Conservation (phyloP, 805 yeast species). For the Yamadazyma endophytica region DNA sequence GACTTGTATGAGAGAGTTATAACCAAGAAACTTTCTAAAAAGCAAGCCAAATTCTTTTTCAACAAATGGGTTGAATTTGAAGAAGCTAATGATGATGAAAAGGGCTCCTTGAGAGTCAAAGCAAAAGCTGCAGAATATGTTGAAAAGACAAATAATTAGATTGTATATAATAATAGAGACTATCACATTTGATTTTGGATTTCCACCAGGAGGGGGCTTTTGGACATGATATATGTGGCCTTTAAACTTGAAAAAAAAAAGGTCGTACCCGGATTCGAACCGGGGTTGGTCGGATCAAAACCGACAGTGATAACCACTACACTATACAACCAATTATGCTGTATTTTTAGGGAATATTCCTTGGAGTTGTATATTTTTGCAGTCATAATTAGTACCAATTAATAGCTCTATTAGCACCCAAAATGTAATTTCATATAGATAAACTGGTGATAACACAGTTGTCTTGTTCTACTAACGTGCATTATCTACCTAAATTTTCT, state of each 20-base stretch:
- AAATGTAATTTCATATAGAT: no score
- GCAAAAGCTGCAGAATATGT: constrained; percentile 85
- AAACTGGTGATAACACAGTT: no score
- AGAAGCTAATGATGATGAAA: constrained; percentile 62
- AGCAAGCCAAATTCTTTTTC: constrained; percentile 93
- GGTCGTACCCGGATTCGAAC: constrained; percentile 84
- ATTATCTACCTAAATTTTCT: not conserved
- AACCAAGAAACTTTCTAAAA: constrained; percentile 62
- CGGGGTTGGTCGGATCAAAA: constrained; percentile 78
- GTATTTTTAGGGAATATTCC: no score
- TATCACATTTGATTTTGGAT: not conserved
- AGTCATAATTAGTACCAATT: no score
- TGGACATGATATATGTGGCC: not conserved
- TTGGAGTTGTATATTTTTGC: no score
- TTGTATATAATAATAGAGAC: constrained; percentile 1
- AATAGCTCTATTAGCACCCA: no score
- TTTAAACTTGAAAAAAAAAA: constrained; percentile 16
- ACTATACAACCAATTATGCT: constrained; percentile 44
- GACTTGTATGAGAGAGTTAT: constrained; percentile 80
- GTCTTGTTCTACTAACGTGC: no score
- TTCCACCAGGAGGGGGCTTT: not conserved
- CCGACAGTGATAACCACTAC: constrained; percentile 81
- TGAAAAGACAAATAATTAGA: constrained; percentile 14
- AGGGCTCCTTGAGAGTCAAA: constrained; percentile 77
- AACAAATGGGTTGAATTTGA: constrained; percentile 87